These are phyloP conservation scores for Talaromyces funiculosus DNA, from an alignment of 2,329 filamentous ascomycete genomes.

Conservation along the genomic window DNA sequence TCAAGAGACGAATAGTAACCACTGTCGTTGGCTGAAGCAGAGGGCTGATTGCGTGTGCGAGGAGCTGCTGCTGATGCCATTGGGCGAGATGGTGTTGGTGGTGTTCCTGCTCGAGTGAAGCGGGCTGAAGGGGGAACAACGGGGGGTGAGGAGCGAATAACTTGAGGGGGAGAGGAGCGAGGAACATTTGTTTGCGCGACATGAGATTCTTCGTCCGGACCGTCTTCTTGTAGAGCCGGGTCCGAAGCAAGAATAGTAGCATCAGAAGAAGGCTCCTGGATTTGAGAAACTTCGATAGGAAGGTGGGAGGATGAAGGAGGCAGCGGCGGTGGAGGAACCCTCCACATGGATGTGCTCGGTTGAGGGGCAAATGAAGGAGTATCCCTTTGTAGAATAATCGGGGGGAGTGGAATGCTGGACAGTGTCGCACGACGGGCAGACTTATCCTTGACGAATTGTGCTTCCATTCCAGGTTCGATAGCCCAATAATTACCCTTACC, in stretches of 20 bases:
- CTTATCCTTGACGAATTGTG: slow-evolving; percentile 85
- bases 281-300: slow-evolving; percentile 20
- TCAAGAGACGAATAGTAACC: slow-evolving; percentile 96
- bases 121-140: slow-evolving; percentile 52
- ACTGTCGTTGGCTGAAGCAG: slow-evolving; percentile 76
- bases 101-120: slow-evolving; percentile 59
- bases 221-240: slow-evolving; percentile 52
- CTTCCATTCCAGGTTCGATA: slow-evolving; percentile 84
- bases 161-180: slow-evolving; percentile 45
- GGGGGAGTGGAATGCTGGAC: slow-evolving; percentile 39
- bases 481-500: slow-evolving; percentile 98
- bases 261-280: slow-evolving; percentile 64
- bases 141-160: slow-evolving; percentile 86
- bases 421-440: slow-evolving; percentile 45
- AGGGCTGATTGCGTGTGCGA: slow-evolving; percentile 67
- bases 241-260: slow-evolving; percentile 71
- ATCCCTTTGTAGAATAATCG: slow-evolving; percentile 26
- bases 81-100: slow-evolving; percentile 63
- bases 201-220: slow-evolving; percentile 39
- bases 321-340: slow-evolving; percentile 26
- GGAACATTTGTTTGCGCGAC: slow-evolving; percentile 25
- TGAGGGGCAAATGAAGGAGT: slow-evolving; percentile 26
- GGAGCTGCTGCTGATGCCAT: slow-evolving; percentile 56
- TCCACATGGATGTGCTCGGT: slow-evolving; percentile 30
- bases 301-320: slow-evolving; percentile 11